Evolutionary conservation across 768 basidiomycete genomes (phyloP).

Genomic region (Hypsizygus marmoreus): DNA sequence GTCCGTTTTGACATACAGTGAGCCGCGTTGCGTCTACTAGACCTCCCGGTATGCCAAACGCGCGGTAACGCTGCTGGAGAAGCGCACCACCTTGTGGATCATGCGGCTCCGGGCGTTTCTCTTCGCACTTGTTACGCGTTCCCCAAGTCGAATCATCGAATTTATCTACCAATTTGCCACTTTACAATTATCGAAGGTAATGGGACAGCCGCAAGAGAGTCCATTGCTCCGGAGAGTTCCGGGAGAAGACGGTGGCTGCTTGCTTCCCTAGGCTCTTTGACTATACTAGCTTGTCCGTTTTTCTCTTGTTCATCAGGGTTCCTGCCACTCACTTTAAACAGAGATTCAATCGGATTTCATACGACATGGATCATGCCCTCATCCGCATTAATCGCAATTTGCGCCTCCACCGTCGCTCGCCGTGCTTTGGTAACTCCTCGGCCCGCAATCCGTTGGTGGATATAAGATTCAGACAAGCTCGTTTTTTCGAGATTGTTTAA

Average conservation of each 20-base stretch:
- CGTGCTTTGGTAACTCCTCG: conserved; percentile 22
- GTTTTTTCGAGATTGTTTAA: conserved; percentile 3
- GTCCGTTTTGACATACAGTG: conserved; percentile 15
- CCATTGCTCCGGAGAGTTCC: conserved; percentile 11
- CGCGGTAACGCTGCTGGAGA: conserved; percentile 3
- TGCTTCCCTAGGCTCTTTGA: conserved; percentile 21
- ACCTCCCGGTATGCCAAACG: conserved; percentile 7
- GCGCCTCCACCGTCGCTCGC: conserved; percentile 4
- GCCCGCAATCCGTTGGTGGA: conserved; percentile 1
- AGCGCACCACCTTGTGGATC: conserved; percentile 5
- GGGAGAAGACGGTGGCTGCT: conserved; percentile 9
- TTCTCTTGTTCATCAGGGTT: conserved; percentile 17
- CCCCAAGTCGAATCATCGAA: conserved; percentile 11
- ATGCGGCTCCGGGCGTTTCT: conserved; percentile 4
- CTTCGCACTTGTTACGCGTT: conserved; percentile 9
- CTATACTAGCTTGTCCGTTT: conserved; percentile 28
- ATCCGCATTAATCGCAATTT: conserved; percentile 23
- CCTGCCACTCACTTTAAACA: conserved; percentile 16
- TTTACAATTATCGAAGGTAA: conserved; percentile 18
- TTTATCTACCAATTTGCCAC: too few species aligned
- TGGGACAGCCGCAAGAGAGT: conserved; percentile 9
- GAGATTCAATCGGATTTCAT: conserved; percentile 14
- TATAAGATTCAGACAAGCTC: conserved; percentile 13
- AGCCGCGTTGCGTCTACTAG: conserved; percentile 3
- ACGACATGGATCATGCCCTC: conserved; percentile 15